A percentile compares a stretch with the other conserved stretches of the same genome.
Conservation (phyloP, 768 basidiomycete genomes). For the Lactarius tabidus region DNA sequence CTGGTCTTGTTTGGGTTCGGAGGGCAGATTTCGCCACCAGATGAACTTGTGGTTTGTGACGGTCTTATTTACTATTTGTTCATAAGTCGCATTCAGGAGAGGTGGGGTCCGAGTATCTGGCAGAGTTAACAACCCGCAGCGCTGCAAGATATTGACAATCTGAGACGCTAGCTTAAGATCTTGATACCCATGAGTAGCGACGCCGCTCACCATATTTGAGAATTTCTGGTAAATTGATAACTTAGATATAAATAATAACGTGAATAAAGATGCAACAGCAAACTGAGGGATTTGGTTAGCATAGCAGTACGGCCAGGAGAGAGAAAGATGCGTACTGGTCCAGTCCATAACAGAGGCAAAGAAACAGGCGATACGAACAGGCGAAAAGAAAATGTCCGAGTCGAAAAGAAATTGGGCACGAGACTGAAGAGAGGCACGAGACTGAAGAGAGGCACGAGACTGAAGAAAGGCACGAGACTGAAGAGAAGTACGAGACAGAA, state of each 20-base stretch:
- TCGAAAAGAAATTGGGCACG: background rate
- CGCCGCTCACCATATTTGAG: background rate
- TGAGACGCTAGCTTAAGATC: background rate
- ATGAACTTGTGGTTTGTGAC: background rate
- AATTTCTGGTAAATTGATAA: background rate
- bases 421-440: background rate
- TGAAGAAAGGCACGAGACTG: background rate
- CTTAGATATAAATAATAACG: background rate
- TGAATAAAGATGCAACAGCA: background rate
- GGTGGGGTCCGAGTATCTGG: conserved; percentile 5
- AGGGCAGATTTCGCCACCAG: background rate
- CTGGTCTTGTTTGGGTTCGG: background rate
- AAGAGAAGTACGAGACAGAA: too few relatives aligned
- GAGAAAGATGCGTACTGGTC: conserved; percentile 2
- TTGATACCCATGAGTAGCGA: background rate
- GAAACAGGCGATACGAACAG: background rate
- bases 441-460: background rate
- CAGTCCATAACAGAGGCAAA: conserved; percentile 1
- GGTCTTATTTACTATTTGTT: conserved; percentile 2
- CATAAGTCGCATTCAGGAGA: conserved; percentile 4
- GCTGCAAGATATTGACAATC: conserved; percentile 1
- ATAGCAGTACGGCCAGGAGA: background rate
- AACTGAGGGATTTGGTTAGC: background rate
- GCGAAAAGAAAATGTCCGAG: background rate
- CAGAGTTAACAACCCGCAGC: background rate